Evolutionary conservation across 2,329 filamentous ascomycete genomes (phyloP), one percentile per base, ranked within the genome.

Genomic region (Coleophoma crateriformis): DNA sequence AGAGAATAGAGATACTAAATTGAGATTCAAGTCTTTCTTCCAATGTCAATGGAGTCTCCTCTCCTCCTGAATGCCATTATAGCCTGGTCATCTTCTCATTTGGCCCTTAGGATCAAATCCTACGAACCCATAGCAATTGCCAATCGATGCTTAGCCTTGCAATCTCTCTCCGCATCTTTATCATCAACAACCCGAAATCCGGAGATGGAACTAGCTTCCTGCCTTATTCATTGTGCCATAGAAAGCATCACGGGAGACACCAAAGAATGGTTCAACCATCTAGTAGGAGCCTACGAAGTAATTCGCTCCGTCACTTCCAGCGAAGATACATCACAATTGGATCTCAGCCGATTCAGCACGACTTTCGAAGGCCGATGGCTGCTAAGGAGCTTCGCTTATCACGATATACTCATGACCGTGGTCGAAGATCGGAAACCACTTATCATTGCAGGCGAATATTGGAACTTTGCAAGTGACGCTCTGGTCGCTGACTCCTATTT

Each of bases 361-460:
- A 39, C 35, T 34, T 27, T 19, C n/a, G 53, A 58, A 32, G 55
- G 56, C 17, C 33, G 49, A 34, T 58, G 56, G 56, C 39, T 58
- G 8, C 42, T 58, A 37, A 48, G 56, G 11, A 57, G 55, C 45
- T 58, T 58, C 47, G 56, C 56, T 14, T 58, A 58, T 44, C 56
- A 58, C 42, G 56, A 58, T 39, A 49, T 58, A 15, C 47, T 58
- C 17, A 44, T 42, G 33, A 56, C 46, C 27, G 48, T 58, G 17
- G 49, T 51, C 7, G 22, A 48, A 15, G 47, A 45, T 34, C 37
- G 49, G 22, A 37, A 33, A 13, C 56, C 56, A 7, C 41, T 58
- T 19, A 47, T 58, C 11, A 27, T 27, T 10, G 10, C 19, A 10
- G 55, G 56, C n/a, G 32, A 39, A 19, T 54, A 56, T 46, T 56